Evolutionary conservation across 2,329 filamentous ascomycete genomes (phyloP), one percentile per base, ranked within the genome.

Genomic region (Camillea tinctor): DNA sequence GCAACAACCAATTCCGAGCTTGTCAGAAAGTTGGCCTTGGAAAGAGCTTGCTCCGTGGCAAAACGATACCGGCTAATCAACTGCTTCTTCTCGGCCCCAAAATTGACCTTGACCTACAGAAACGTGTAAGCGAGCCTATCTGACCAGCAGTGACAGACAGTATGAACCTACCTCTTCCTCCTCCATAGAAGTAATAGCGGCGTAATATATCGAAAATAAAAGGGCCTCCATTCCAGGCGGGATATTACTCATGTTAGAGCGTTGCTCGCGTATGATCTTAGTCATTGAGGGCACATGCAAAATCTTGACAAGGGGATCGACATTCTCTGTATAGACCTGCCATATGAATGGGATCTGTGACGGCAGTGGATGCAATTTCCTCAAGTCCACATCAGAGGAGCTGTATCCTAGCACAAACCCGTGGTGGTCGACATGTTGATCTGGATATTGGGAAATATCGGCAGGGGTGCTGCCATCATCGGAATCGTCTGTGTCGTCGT

Each of bases 401-500:
- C 84, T 87, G 71, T 90, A 91, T 7, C 89, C 89, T 63, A 93
- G 84, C 23, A 93, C 80, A 71, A 91, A 93, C 22, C 84, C 83
- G 57, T 92, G 88, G 64, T 91, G 88, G 61, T 86, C 83, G n/a
- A 76, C 64, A 4, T 74, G 67, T 4, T 72, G 65, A 5, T 72
- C 69, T 4, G 64, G 52, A 4, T 72, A 68, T 19, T 75, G 73
- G 21, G 74, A 70, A 24, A 77, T 65, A 59, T 80, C 70, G 66
- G 78, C 68, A 58, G 78, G 76, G 1, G 81, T 79, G 20, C 84
- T 83, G 20, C 81, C 85, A n/a, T 89, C 87, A 24, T 82, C 84
- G 9, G 83, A 84, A 6, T 81, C 79, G 21, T 90, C 86, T 2
- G 87, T 87, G 1, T 83, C 79, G 1, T 81, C 77, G 55, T 82